A percentile compares a stretch with the other conserved stretches of the same genome.
These are phyloP conservation scores for Exophiala oligosperma DNA, from an alignment of 2,329 filamentous ascomycete genomes.

Conservation along the genomic window DNA sequence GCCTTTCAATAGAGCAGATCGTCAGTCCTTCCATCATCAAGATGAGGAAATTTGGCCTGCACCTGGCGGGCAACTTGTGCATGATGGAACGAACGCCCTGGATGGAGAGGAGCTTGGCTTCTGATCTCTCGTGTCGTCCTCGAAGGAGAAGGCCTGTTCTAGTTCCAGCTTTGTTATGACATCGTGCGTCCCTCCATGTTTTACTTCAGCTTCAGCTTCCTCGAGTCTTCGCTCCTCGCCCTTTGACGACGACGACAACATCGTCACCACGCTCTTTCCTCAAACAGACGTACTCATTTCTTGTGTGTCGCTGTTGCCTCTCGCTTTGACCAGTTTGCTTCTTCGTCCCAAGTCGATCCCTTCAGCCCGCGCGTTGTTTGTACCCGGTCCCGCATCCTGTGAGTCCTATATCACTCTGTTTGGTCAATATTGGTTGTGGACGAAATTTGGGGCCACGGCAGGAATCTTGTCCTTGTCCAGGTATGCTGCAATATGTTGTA, in stretches of 20 bases:
- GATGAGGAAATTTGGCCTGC: conserved; percentile 25
- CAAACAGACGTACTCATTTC: conserved; percentile 1
- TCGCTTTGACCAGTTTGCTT: not conserved
- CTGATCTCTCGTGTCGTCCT: not conserved
- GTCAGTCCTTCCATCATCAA: conserved; percentile 20
- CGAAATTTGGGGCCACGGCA: conserved; percentile 22
- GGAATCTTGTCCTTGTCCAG: conserved; percentile 17
- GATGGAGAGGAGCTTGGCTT: not conserved
- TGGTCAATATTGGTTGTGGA: conserved; percentile 22
- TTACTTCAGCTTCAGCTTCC: conserved; percentile 7
- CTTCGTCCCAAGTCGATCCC: conserved; percentile 8
- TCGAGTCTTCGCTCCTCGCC: not conserved
- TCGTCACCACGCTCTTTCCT: not conserved
- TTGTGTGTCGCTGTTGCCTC: not conserved
- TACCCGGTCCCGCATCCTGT: not conserved
- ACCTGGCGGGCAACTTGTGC: conserved; percentile 9
- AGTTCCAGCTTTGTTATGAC: conserved; percentile 6
- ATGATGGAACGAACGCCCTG: conserved; percentile 3
- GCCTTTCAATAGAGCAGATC: conserved; percentile 27
- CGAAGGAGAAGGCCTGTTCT: not conserved
- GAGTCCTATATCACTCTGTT: conserved; percentile 10
- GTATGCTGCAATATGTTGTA: conserved; percentile 25
- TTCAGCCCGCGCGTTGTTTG: not conserved
- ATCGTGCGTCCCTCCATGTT: not conserved
- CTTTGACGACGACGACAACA: not conserved